Conservation (phyloP, 192 early-diverging fungal species). For the Coemansia sp. region DNA sequence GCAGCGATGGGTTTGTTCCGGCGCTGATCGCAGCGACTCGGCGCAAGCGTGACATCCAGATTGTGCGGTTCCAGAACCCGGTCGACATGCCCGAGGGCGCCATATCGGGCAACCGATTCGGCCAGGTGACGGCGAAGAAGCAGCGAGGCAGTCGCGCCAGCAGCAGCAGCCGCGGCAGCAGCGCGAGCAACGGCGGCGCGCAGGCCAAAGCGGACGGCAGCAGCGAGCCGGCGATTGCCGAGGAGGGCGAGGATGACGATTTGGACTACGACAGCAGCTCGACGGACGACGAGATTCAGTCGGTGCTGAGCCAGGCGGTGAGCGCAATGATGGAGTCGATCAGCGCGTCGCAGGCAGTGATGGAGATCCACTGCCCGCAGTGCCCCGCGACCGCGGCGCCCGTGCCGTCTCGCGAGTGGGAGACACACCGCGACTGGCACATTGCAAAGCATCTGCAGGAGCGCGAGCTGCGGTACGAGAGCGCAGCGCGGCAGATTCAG, state of each 20-base stretch:
- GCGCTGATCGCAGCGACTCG: conserved; percentile 41
- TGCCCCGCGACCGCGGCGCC: conserved; percentile 23
- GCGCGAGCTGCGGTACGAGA: conserved; percentile 41
- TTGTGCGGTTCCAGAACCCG: conserved; percentile 33
- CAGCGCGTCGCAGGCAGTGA: conserved; percentile 36
- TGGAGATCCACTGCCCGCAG: conserved; percentile 45
- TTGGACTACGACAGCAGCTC: conserved; percentile 1
- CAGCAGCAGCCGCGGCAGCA: background rate
- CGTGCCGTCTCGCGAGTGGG: conserved; percentile 39
- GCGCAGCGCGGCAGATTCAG: conserved; percentile 22
- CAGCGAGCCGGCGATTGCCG: background rate
- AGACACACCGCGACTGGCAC: conserved; percentile 51
- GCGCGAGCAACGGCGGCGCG: background rate
- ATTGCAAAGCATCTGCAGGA: conserved; percentile 46
- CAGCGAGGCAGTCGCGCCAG: background rate
- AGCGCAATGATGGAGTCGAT: conserved; percentile 50
- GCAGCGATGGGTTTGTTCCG: conserved; percentile 39
- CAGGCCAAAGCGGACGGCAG: background rate
- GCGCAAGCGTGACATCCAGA: conserved; percentile 53
- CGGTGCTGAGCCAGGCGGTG: conserved; percentile 39
- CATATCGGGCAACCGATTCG: conserved; percentile 6
- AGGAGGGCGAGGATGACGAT: background rate
- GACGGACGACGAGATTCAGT: conserved; percentile 14
- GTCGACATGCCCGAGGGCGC: conserved; percentile 39
- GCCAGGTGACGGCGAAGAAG: background rate